phyloP scores from a whole-genome alignment of 306 rosid genomes.

The Begonia loranthoides region DNA sequence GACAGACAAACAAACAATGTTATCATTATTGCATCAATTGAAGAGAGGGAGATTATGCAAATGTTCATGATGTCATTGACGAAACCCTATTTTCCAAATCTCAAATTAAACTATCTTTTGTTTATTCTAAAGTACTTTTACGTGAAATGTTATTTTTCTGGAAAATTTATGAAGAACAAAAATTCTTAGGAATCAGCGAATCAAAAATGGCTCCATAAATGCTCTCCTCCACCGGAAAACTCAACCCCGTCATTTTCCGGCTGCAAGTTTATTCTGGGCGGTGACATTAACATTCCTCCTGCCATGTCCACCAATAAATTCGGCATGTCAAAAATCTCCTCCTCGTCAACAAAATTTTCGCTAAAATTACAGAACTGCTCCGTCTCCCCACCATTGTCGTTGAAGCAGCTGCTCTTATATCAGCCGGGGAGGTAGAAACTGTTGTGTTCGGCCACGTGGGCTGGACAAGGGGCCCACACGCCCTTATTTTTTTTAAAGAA shows the following conservation, averaged over 20 bases:
- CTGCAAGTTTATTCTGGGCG: constrained; percentile 55
- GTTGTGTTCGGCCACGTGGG: too few relatives aligned
- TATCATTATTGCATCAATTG: too few relatives aligned
- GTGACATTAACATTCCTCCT: constrained; percentile 80
- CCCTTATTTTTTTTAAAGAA: too few relatives aligned
- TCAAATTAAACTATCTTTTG: too few relatives aligned
- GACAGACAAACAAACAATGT: too few relatives aligned
- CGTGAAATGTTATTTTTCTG: too few relatives aligned
- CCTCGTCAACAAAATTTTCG: constrained; percentile 54
- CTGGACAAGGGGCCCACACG: too few relatives aligned
- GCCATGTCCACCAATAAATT: constrained; percentile 77
- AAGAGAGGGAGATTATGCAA: too few relatives aligned
- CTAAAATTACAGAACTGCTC: background rate
- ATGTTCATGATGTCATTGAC: too few relatives aligned
- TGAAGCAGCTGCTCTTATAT: constrained; percentile 59
- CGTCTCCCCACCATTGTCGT: background rate
- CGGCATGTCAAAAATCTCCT: constrained; percentile 75
- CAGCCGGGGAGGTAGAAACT: constrained; percentile 38
- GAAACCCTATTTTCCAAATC: too few relatives aligned
- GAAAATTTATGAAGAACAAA: too few relatives aligned
- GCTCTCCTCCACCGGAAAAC: constrained; percentile 22
- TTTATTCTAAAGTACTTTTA: too few relatives aligned
- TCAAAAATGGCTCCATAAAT: constrained; percentile 56
- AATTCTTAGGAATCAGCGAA: background rate
- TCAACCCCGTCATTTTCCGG: constrained; percentile 30